Base-by-base conservation (phyloP, 139 green algal genomes). In the Mychonastes homosphaera region DNA sequence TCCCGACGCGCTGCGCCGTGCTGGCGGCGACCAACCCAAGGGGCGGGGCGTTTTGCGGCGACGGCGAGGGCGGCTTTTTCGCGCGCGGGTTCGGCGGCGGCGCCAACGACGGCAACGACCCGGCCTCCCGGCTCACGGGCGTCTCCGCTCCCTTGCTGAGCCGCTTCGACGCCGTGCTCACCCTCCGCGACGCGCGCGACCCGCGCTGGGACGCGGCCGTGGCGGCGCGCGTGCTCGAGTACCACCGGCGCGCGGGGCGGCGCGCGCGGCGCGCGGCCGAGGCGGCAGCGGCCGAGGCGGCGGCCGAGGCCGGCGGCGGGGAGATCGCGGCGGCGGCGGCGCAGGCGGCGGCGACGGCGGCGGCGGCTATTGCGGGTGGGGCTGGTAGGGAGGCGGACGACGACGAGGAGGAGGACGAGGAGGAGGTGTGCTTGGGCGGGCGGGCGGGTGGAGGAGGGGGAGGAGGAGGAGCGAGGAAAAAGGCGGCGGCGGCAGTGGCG, bases 101-200 rank as follows among this genome's bases (percentile, higher is more conserved):
- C 30, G 29, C 19, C 30, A 43, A 53, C 16, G 32, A 64, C 8
- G 2, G 40, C 5, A 47, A 28, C 39, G 10, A 63, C 7, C 51
- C 56, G 27, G 16, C 65, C 12, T 32, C 56, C 45, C 51, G 58
- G 19, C 39, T 53, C 3, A 52, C 48, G 7, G 51, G 58, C 23
- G 19, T 67, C 12, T 53, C 56, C 3, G 56, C 40, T 4, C 77
- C 76, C 23, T 45, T 84, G 23, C 67, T 92, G 7, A 83, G 76
- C 41, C 80, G 89, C n/a, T 97, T 97, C 65, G 89, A 97, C 73
- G 62, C 96, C 2, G 69, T 97, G 29, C 53, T 97, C 62, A 53
- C 88, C 58, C 67, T 94, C 57, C 27, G 71, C 23, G 86, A 94
- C 57, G 38, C 63, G n/a, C 62, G 71, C 18, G 44, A 84, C 50